Base-by-base conservation (phyloP, 805 yeast genomes). In the Candida multigemmis region DNA sequence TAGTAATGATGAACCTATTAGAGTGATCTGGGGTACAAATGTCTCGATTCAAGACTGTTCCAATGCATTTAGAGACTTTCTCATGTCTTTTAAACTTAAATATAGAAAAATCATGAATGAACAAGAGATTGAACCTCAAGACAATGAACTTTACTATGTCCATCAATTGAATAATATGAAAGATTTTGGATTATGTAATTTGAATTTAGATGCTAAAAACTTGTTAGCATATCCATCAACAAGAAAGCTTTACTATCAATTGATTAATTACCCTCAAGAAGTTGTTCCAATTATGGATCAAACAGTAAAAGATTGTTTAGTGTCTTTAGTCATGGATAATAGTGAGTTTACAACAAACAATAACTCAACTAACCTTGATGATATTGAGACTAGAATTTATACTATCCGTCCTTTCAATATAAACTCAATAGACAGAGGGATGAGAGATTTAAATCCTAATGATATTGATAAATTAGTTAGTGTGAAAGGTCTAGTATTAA, bases 1-100 rank as follows among this genome's bases (percentile, higher is more conserved):
- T 12, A 31, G 27, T 15, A 33, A 35, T 14, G 73, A 71, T 28
- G 95, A 81, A 38, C 94, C 94, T 1, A 74, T 77, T 14, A 71
- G 93, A 44, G 94, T 91, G 28, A 89, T 91, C 45, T 91, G 98
- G 98, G 98, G 98, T 55, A 91, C 98, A 1, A 86, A 89, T 47
- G 95, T 91, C 15, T 80, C 93, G 25, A 87, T 91, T 45, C 83
- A 76, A 45, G 96, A 91, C 46, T 78, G 91, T 41, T 70, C 82
- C 20, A 79, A 74, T 39, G 68, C 71, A 26, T 89, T 91, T 58
- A 67, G 93, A 37, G 77, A 77, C 37, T 91, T 91, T 40, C 58
- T 91, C 42, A 77, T 81, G 77, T 72, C 79, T 14, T 91, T 86
- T 64, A 82, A 85, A 48, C 59, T 69, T 56, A 80, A 77, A 44